These are phyloP conservation scores for Canavalia ensiformis DNA, from an alignment of 306 rosid genomes.

Conservation along the genomic window DNA sequence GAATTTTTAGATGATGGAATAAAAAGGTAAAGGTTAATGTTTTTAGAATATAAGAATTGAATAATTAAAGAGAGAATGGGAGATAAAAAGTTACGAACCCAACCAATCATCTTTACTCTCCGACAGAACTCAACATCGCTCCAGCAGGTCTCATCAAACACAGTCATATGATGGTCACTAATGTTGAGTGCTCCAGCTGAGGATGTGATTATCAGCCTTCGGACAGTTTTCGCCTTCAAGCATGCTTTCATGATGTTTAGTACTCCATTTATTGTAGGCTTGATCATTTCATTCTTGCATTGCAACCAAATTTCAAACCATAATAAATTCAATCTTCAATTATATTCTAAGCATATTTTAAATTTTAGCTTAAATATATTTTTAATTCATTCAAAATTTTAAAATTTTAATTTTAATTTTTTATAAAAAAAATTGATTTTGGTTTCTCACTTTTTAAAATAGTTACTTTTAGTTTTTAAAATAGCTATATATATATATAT, in stretches of 20 bases:
- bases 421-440: too few relatives aligned
- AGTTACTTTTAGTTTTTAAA: too few relatives aligned
- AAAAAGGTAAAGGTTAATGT: too few relatives aligned
- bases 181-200: slow-evolving; percentile 65
- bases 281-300: slow-evolving; percentile 77
- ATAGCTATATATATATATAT: too few relatives aligned
- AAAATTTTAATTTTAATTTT: too few relatives aligned
- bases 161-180: slow-evolving; percentile 41
- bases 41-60: too few relatives aligned
- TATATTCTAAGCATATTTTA: neutral
- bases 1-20: too few relatives aligned
- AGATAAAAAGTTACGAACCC: slow-evolving; percentile 54
- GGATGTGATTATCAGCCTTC: slow-evolving; percentile 71
- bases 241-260: slow-evolving; percentile 76
- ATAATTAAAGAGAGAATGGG: too few relatives aligned
- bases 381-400: too few relatives aligned
- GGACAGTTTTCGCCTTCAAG: slow-evolving; percentile 57
- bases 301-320: neutral
- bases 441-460: too few relatives aligned
- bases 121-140: slow-evolving; percentile 70
- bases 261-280: slow-evolving; percentile 68
- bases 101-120: slow-evolving; percentile 68
- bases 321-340: neutral
- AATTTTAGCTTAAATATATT: too few relatives aligned
- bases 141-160: slow-evolving; percentile 63